These are phyloP conservation scores for Tetraselmis chui DNA, from an alignment of 139 green algal genomes.

Conservation along the genomic window DNA sequence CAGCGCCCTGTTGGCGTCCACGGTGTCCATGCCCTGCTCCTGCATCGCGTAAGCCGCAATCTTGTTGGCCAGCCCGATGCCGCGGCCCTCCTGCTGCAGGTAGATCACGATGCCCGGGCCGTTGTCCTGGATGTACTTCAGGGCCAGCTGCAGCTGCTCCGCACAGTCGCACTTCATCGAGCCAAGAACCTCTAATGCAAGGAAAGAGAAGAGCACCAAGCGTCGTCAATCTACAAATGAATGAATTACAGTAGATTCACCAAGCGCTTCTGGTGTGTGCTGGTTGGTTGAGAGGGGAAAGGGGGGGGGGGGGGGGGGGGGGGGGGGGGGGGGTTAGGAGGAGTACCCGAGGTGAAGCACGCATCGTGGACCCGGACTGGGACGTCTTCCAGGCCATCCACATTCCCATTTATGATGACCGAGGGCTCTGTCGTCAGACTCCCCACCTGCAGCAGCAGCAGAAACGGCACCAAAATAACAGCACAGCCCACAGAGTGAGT, in stretches of 20 bases:
- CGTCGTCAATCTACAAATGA: slow-evolving; percentile 85
- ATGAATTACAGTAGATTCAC: slow-evolving; percentile 66
- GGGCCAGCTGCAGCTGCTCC: slow-evolving; percentile 79
- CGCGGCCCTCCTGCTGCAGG: slow-evolving; percentile 89
- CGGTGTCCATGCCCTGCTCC: slow-evolving; percentile 86
- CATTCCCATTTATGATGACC: slow-evolving; percentile 70
- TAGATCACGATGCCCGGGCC: slow-evolving; percentile 83
- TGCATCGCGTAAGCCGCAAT: slow-evolving; percentile 72
- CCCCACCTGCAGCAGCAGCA: slow-evolving; percentile 62
- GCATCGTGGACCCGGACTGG: slow-evolving; percentile 87
- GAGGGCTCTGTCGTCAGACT: slow-evolving; percentile 73
- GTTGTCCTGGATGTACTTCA: slow-evolving; percentile 71
- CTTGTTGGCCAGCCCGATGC: slow-evolving; percentile 94
- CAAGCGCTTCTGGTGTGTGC: too few relatives aligned
- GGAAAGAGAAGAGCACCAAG: slow-evolving; percentile 84
- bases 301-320: too few relatives aligned
- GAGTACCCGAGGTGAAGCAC: slow-evolving; percentile 83
- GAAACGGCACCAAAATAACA: background rate
- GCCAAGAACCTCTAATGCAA: slow-evolving; percentile 77
- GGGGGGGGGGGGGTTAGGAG: background rate
- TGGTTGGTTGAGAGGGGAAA: background rate
- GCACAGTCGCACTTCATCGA: slow-evolving; percentile 93
- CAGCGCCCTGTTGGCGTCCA: slow-evolving; percentile 88
- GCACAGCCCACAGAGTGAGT: too few relatives aligned
- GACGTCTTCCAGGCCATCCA: slow-evolving; percentile 70